A percentile compares a stretch with the other conserved stretches of the same genome.
Conservation (phyloP, 495 filamentous ascomycete genomes). For the Lophiostoma macrostomum region DNA sequence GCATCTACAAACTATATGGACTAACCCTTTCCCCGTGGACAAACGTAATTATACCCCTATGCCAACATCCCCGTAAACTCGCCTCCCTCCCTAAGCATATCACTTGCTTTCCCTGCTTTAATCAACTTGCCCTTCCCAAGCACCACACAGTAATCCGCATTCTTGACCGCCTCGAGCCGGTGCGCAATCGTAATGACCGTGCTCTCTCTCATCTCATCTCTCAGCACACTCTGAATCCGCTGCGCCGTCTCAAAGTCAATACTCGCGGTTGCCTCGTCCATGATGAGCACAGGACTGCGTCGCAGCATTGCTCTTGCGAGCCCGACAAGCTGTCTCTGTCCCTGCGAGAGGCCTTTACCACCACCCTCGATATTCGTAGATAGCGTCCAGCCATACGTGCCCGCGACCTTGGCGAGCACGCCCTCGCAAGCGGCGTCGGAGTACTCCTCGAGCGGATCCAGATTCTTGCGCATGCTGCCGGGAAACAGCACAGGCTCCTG, state of each 20-base stretch:
- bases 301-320: conserved; percentile 55
- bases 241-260: conserved; percentile 77
- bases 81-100: conserved; percentile 28
- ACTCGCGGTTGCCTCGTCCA: conserved; percentile 65
- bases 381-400: conserved; percentile 51
- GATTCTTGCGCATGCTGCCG: conserved; percentile 56
- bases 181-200: conserved; percentile 89
- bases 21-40: too few relatives aligned
- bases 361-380: conserved; percentile 56
- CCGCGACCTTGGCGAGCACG: conserved; percentile 52
- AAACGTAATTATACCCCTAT: too few relatives aligned
- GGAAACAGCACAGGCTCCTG: conserved; percentile 65
- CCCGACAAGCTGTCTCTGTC: conserved; percentile 61
- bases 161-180: conserved; percentile 73
- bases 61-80: conserved; percentile 29
- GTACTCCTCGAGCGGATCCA: conserved; percentile 48
- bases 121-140: conserved; percentile 61
- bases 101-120: conserved; percentile 14
- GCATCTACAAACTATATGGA: too few relatives aligned
- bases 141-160: conserved; percentile 69
- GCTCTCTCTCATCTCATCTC: conserved; percentile 70
- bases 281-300: conserved; percentile 42
- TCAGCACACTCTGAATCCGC: conserved; percentile 70
- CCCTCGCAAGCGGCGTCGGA: conserved; percentile 50
- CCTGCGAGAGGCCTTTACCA: conserved; percentile 58